Conservation (phyloP, 2,329 filamentous ascomycete species). For the Pseudogymnoascus sp. region DNA sequence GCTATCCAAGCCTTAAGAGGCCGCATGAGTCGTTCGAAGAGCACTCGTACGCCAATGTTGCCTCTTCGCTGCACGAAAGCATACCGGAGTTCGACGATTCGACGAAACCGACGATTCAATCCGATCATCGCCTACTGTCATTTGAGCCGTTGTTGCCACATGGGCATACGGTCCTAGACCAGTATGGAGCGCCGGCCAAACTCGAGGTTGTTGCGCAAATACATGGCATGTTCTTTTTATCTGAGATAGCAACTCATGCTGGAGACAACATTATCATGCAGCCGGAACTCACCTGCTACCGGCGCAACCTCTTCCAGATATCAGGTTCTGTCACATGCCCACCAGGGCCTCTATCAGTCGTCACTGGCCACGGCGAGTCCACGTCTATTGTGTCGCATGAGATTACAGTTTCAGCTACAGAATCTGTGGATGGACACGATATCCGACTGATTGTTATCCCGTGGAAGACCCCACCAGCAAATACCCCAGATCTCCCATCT, state of each 20-base stretch:
- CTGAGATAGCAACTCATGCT: slow-evolving; percentile 45
- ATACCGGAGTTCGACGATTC: slow-evolving; percentile 21
- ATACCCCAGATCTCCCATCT: slow-evolving; percentile 58
- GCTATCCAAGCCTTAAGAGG: slow-evolving; percentile 28
- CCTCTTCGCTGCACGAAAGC: slow-evolving; percentile 24
- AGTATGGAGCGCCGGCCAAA: slow-evolving; percentile 39
- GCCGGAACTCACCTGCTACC: slow-evolving; percentile 89
- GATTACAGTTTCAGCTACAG: slow-evolving; percentile 81
- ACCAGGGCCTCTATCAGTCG: slow-evolving; percentile 66
- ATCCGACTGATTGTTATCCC: slow-evolving; percentile 95
- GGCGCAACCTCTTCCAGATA: slow-evolving; percentile 91
- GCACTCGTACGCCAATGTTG: slow-evolving; percentile 22
- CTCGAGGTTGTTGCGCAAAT: slow-evolving; percentile 58
- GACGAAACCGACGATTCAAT: slow-evolving; percentile 26
- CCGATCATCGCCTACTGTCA: slow-evolving; percentile 29
- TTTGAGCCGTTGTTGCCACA: slow-evolving; percentile 26
- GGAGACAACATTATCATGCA: slow-evolving; percentile 50
- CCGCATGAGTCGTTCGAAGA: slow-evolving; percentile 24
- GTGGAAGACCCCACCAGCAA: slow-evolving; percentile 90
- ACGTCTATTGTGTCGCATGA: slow-evolving; percentile 78
- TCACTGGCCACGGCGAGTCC: slow-evolving; percentile 77
- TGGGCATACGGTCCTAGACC: slow-evolving; percentile 42
- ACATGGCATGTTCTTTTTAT: slow-evolving; percentile 84
- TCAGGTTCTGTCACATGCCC: slow-evolving; percentile 81
- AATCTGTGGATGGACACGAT: slow-evolving; percentile 86